phyloP scores from a whole-genome alignment of 73 alveolate genomes.

The Blepharisma japonicum region DNA sequence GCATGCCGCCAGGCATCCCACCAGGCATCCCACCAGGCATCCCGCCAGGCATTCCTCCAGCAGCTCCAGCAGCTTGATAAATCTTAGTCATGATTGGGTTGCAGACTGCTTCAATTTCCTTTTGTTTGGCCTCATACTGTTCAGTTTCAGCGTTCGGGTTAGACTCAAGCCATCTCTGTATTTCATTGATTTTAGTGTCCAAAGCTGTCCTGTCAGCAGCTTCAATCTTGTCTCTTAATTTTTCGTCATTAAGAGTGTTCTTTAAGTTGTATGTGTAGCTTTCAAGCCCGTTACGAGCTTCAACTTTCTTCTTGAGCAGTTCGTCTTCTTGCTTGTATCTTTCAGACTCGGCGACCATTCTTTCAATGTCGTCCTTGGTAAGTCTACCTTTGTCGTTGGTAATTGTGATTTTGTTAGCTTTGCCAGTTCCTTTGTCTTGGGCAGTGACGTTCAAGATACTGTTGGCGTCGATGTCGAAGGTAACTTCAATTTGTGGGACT shows the following conservation, averaged over 20 bases:
- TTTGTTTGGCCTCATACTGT: constrained; percentile 73
- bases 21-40: constrained; percentile 81
- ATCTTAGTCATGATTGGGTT: constrained; percentile 89
- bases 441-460: constrained; percentile 81
- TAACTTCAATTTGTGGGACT: constrained; percentile 86
- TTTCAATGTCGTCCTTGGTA: constrained; percentile 65
- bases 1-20: constrained; percentile 64
- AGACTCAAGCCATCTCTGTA: constrained; percentile 61
- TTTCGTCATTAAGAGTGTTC: constrained; percentile 85
- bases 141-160: constrained; percentile 63
- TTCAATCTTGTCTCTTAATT: constrained; percentile 71
- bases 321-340: constrained; percentile 90
- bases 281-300: constrained; percentile 86
- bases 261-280: constrained; percentile 68
- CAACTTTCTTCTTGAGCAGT: constrained; percentile 65
- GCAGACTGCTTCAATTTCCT: constrained; percentile 68
- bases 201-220: constrained; percentile 73
- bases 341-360: constrained; percentile 81
- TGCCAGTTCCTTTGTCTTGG: constrained; percentile 71
- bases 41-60: constrained; percentile 73
- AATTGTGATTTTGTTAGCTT: constrained; percentile 84
- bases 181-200: constrained; percentile 35
- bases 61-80: constrained; percentile 83
- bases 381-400: constrained; percentile 96
- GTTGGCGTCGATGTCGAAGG: constrained; percentile 87